Percentiles rank a stretch among this genome's conserved stretches.
Conservation (phyloP, 495 filamentous ascomycete genomes). For the Chaetomium fimeti region DNA sequence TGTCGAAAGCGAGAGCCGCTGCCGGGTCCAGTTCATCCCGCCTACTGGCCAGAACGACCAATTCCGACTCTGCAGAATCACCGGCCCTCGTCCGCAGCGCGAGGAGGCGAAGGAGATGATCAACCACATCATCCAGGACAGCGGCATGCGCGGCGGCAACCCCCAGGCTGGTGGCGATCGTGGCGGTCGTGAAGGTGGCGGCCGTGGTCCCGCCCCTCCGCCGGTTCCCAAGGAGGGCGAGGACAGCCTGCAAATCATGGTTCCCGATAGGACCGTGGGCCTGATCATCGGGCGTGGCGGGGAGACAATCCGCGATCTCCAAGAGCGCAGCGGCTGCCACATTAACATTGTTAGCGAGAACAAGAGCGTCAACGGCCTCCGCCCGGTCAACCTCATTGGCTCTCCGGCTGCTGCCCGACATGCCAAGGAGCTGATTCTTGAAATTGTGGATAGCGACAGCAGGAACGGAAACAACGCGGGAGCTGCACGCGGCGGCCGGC, state of each 20-base stretch:
- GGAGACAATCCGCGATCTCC: slow-evolving; percentile 85
- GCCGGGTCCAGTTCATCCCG: slow-evolving; percentile 80
- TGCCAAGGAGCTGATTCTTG: slow-evolving; percentile 77
- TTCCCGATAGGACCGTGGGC: slow-evolving; percentile 83
- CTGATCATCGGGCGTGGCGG: slow-evolving; percentile 82
- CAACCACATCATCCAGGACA: slow-evolving; percentile 77
- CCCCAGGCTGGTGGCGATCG: slow-evolving; percentile 28
- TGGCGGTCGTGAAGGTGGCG: slow-evolving; percentile 23
- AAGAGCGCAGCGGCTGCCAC: slow-evolving; percentile 80
- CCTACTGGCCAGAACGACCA: slow-evolving; percentile 61
- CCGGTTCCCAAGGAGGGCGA: slow-evolving; percentile 66
- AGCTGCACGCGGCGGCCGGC: slow-evolving; percentile 37
- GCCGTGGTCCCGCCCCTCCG: slow-evolving; percentile 33
- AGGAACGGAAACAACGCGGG: slow-evolving; percentile 48
- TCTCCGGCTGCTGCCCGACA: slow-evolving; percentile 60
- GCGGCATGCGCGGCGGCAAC: slow-evolving; percentile 60
- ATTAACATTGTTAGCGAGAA: slow-evolving; percentile 86
- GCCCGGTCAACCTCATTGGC: slow-evolving; percentile 82
- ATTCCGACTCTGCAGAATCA: slow-evolving; percentile 74
- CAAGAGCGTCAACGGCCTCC: slow-evolving; percentile 78
- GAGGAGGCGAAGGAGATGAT: slow-evolving; percentile 71
- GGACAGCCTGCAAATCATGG: slow-evolving; percentile 78
- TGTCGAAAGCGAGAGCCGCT: slow-evolving; percentile 70
- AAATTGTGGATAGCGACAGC: slow-evolving; percentile 83
- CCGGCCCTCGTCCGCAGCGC: slow-evolving; percentile 62